Evolutionary conservation across 164 flowering plant species (phyloP).

Genomic region (Berberis vulgaris): DNA sequence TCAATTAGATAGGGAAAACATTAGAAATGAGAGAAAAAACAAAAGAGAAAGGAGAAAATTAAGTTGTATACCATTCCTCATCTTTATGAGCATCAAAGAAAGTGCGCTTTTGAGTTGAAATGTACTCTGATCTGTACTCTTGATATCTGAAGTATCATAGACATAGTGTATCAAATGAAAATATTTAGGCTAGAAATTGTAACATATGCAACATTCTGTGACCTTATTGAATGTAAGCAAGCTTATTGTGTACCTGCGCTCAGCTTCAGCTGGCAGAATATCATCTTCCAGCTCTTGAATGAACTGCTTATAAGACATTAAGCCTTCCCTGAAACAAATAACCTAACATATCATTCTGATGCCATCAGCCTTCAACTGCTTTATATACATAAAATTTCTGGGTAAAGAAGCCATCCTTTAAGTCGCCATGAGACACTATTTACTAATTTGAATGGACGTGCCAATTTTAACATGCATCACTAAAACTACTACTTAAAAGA

Average conservation of each 20-base stretch:
- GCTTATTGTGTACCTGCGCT: conserved; percentile 56
- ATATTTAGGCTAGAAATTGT: too few species aligned
- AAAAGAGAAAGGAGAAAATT: not conserved
- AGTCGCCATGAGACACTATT: too few species aligned
- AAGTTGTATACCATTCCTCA: conserved; percentile 71
- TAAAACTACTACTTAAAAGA: too few species aligned
- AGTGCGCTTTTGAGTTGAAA: conserved; percentile 83
- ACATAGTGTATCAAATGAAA: not conserved
- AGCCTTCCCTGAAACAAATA: conserved; percentile 66
- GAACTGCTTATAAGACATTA: conserved; percentile 98
- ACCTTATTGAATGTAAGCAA: not conserved
- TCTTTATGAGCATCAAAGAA: conserved; percentile 89
- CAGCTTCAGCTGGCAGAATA: conserved; percentile 94
- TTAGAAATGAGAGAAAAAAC: not conserved
- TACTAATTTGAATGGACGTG: too few species aligned
- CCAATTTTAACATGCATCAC: too few species aligned
- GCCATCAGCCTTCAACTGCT: not conserved
- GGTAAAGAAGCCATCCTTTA: too few species aligned
- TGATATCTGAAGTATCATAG: conserved; percentile 49
- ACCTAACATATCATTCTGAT: not conserved
- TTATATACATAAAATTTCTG: too few species aligned
- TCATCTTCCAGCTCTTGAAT: conserved; percentile 99
- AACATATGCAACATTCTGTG: not conserved
- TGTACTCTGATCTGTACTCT: conserved; percentile 91
- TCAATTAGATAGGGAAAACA: conserved; percentile 9